Conservation (phyloP, 1,139 yeast species). For the Pichia sp. region DNA sequence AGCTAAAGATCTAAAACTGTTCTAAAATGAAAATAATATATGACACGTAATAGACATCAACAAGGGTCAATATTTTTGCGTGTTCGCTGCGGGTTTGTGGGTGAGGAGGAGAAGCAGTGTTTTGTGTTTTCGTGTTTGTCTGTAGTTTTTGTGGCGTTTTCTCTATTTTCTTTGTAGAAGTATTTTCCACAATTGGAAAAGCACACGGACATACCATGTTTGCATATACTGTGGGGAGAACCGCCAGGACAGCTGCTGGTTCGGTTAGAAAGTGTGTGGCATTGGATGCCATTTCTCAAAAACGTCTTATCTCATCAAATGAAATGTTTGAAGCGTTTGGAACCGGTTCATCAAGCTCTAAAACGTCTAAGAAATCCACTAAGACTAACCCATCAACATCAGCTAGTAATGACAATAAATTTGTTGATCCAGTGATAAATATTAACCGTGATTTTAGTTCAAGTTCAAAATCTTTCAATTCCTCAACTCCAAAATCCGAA, state of each 20-base stretch:
- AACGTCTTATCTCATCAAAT: slow-evolving; percentile 12
- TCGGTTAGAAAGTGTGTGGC: not conserved
- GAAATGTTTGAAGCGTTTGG: slow-evolving; percentile 20
- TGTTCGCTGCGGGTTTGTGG: too few species aligned
- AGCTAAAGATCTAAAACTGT: too few species aligned
- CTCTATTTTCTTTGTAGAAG: too few species aligned
- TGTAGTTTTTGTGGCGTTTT: too few species aligned
- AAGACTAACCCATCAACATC: not conserved
- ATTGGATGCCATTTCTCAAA: not conserved
- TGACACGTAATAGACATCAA: not conserved
- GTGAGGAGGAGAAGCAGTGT: too few species aligned
- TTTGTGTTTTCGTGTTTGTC: too few species aligned
- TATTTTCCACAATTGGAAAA: too few species aligned
- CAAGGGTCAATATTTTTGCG: too few species aligned
- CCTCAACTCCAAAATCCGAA: not conserved
- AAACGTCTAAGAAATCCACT: not conserved
- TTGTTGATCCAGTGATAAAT: slow-evolving; percentile 24
- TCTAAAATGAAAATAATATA: not conserved
- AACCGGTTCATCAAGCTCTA: not conserved
- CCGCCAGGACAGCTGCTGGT: not conserved
- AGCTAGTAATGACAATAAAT: too few species aligned
- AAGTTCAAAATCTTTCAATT: not conserved
- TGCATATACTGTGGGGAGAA: not conserved
- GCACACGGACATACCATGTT: too few species aligned
- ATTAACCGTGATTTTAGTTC: slow-evolving; percentile 16